These are phyloP conservation scores for Condylostoma magnum DNA, from an alignment of 169 alveolate species.

Conservation along the genomic window DNA sequence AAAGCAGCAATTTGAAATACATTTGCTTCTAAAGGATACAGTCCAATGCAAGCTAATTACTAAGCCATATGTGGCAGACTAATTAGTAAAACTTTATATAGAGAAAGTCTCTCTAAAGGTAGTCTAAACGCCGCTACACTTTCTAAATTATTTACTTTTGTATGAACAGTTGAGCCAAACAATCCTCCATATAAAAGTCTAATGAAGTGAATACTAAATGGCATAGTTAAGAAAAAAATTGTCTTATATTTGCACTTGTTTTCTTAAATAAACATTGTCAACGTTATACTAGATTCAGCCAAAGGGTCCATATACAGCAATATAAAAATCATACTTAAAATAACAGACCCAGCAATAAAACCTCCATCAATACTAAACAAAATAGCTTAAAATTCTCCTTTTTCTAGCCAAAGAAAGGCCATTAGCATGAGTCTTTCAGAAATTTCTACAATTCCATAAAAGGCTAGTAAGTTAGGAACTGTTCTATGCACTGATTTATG, in stretches of 20 bases:
- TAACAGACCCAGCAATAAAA: neutral
- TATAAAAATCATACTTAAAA: neutral
- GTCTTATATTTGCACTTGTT: neutral
- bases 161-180: neutral
- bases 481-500: too few species aligned
- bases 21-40: neutral
- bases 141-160: constrained; percentile 3
- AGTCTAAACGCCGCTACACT: neutral
- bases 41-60: neutral
- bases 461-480: too few species aligned
- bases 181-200: constrained; percentile 18
- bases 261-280: neutral
- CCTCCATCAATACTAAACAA: too few species aligned
- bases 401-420: too few species aligned
- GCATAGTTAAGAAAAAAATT: neutral
- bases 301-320: constrained; percentile 4
- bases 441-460: too few species aligned
- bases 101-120: constrained; percentile 8
- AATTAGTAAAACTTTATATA: neutral
- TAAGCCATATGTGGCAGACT: neutral
- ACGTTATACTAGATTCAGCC: neutral
- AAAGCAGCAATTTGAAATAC: neutral
- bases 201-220: constrained; percentile 9
- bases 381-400: too few species aligned
- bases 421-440: too few species aligned